Conservation (phyloP, 306 rosid genomes). For the Quercus parvula region DNA sequence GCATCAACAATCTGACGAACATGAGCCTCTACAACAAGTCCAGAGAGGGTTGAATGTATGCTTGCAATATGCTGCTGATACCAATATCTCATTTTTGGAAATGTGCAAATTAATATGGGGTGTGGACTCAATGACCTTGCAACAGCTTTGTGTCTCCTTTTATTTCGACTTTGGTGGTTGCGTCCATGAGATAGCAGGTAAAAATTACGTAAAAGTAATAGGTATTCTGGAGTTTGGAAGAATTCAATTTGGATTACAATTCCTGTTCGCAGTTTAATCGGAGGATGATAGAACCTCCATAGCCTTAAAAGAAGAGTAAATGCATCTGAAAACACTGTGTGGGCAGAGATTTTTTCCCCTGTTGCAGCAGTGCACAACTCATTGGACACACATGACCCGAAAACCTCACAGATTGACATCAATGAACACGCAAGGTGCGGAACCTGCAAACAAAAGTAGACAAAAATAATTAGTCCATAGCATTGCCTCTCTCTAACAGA, state of each 20-base stretch:
- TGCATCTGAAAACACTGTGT: conserved; percentile 91
- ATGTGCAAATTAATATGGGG: conserved; percentile 85
- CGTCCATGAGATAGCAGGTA: conserved; percentile 61
- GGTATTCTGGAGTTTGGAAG: conserved; percentile 85
- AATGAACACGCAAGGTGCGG: conserved; percentile 95
- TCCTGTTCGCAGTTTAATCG: conserved; percentile 80
- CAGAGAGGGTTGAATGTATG: conserved; percentile 86
- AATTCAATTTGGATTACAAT: conserved; percentile 79
- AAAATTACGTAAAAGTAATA: conserved; percentile 73
- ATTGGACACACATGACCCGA: conserved; percentile 87
- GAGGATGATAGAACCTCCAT: conserved; percentile 91
- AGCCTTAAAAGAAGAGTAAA: conserved; percentile 84
- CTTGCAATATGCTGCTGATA: conserved; percentile 72
- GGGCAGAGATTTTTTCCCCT: conserved; percentile 77
- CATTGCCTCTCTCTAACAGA: background rate
- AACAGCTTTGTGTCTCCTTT: conserved; percentile 68
- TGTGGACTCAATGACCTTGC: conserved; percentile 70
- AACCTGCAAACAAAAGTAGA: conserved; percentile 43
- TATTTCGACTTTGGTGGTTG: conserved; percentile 51
- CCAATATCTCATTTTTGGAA: conserved; percentile 90
- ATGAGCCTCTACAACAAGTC: conserved; percentile 84
- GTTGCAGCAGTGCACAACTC: conserved; percentile 56
- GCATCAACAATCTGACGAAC: conserved; percentile 92
- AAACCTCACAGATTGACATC: conserved; percentile 98
- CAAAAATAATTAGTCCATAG: background rate